A percentile compares a stretch with the other conserved stretches of the same genome.
Conservation (phyloP, 2,329 filamentous ascomycete genomes). For the Pezicula neosporulosa region DNA sequence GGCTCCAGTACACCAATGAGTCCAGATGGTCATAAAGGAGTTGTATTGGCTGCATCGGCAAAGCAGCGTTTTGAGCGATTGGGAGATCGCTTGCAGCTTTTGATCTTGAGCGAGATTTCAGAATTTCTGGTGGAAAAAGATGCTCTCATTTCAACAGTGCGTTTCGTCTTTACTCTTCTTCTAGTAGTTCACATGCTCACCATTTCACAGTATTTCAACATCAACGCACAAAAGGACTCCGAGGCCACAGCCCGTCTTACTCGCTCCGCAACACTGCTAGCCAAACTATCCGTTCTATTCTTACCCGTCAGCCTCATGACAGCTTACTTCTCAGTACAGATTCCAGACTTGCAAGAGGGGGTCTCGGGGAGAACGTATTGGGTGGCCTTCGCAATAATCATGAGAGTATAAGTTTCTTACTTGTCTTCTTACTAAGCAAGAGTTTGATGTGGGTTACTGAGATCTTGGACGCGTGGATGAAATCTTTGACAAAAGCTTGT, state of each 20-base stretch:
- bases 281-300: slow-evolving; percentile 73
- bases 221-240: slow-evolving; percentile 73
- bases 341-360: slow-evolving; percentile 49
- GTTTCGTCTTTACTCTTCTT: no score
- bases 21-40: slow-evolving; percentile 10
- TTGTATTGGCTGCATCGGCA: slow-evolving; percentile 41
- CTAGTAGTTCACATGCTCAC: slow-evolving; percentile 11
- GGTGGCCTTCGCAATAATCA: slow-evolving; percentile 62
- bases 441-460: slow-evolving; percentile 44
- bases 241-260: slow-evolving; percentile 69
- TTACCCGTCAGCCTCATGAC: slow-evolving; percentile 73
- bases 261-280: slow-evolving; percentile 67
- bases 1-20: slow-evolving; percentile 1
- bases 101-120: slow-evolving; percentile 59
- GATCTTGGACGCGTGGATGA: slow-evolving; percentile 31
- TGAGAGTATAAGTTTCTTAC: slow-evolving; percentile 54
- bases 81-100: slow-evolving; percentile 53
- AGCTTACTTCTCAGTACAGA: slow-evolving; percentile 67
- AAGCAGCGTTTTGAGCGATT: slow-evolving; percentile 56
- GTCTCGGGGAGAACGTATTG: slow-evolving; percentile 65
- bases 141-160: slow-evolving; percentile 63
- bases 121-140: slow-evolving; percentile 68
- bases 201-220: slow-evolving; percentile 64
- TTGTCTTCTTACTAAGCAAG: slow-evolving; percentile 51
- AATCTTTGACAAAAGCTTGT: slow-evolving; percentile 6